Base-by-base conservation (phyloP, 2,329 filamentous ascomycete species). In the Neonectria magnoliae region DNA sequence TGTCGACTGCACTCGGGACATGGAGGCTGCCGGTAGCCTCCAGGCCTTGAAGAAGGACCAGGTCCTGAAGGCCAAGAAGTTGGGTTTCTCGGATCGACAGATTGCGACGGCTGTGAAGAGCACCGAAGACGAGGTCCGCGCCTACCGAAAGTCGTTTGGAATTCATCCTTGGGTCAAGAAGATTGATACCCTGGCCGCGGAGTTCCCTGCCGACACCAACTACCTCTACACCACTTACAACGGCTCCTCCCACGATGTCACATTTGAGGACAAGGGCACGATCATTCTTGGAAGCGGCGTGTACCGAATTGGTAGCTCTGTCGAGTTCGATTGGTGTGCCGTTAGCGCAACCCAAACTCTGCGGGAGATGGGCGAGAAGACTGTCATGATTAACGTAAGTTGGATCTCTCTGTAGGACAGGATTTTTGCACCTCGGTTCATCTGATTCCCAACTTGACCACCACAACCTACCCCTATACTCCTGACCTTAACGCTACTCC, bases 211-310 rank as follows among this genome's bases (percentile, higher is more conserved):
- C 45, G 87, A 96, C 71, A 97, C 94, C 65, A 97, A 98, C 86
- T 98, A 97, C 81, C 88, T 97, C 27, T 97, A 98, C 84, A 98
- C 95, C 3, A 98, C 96, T 31, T 99, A 99, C 85, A 98, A 99
- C 77, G 96, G 94, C 62, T 92, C 92, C 16, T 91, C 92, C 16
- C 95, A 98, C 82, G 96, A 98, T 80, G 92, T 98, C 53, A 91
- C 88, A 14, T 98, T 99, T 71, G 91, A 98, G 71, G 95, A 98
- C 78, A 92, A 97, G 72, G 94, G 95, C 68, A 92, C 90, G 50
- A 83, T 99, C 60, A 91, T 98, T 63, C 88, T 99, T 14, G 96
- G 96, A 65, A 95, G 91, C 77, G 96, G 96, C 81, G 96, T 98
- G 22, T 99, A 99, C 87, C 90, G 96, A 78, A 99, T 98, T 77